phyloP scores from a whole-genome alignment of 169 alveolate genomes.

The Eimeria mitis region DNA sequence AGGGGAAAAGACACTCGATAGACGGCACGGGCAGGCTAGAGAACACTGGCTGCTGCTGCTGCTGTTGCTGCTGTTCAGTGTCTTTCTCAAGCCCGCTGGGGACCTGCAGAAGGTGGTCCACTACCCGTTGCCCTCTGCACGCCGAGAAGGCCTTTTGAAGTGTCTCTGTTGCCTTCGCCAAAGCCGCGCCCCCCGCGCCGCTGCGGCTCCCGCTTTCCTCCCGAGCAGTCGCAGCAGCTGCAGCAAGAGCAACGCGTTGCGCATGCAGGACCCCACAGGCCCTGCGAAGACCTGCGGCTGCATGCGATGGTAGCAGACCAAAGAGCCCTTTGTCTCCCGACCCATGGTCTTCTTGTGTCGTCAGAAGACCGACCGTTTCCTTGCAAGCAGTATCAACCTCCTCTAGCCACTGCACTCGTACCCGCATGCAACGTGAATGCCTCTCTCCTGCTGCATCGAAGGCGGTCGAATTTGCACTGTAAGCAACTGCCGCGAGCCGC shows the following conservation, averaged over 20 bases:
- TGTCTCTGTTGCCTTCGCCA: constrained; percentile 19
- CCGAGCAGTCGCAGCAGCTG: constrained; percentile 22
- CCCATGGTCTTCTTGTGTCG: not conserved
- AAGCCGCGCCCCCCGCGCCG: not conserved
- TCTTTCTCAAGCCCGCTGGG: not conserved
- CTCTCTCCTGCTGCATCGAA: constrained; percentile 33
- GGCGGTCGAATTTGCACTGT: not conserved
- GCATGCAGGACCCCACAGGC: constrained; percentile 29
- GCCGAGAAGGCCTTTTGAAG: not conserved
- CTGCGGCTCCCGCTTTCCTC: not conserved
- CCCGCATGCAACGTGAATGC: not conserved
- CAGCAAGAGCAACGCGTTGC: not conserved
- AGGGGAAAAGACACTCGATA: constrained; percentile 53
- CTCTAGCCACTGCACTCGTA: constrained; percentile 53
- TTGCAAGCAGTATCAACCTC: constrained; percentile 22
- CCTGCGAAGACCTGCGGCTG: constrained; percentile 55
- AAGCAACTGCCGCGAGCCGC: constrained; percentile 14
- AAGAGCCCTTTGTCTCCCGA: constrained; percentile 2
- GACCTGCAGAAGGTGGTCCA: constrained; percentile 24
- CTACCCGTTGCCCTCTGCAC: not conserved
- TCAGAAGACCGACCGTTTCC: not conserved
- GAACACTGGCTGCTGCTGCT: constrained; percentile 69
- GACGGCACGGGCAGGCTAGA: constrained; percentile 70
- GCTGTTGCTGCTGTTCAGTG: not conserved
- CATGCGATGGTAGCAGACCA: constrained; percentile 50